Evolutionary conservation across 192 early-diverging fungal species (phyloP).

Genomic region (Gryganskiella cystojenkinii): DNA sequence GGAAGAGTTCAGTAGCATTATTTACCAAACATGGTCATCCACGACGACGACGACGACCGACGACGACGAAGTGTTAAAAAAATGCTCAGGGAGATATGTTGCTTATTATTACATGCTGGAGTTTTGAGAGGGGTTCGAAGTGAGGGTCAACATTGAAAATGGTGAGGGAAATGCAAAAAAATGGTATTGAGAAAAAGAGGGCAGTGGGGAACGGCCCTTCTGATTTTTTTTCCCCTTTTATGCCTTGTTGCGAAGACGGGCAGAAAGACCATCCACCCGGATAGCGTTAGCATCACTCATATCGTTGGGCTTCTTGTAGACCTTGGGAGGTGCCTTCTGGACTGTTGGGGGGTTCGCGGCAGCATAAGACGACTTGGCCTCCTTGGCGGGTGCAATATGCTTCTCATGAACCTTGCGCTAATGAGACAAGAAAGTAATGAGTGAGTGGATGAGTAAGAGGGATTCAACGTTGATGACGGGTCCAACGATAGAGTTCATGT

Average conservation of each 20-base stretch:
- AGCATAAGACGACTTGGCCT: slow-evolving; percentile 52
- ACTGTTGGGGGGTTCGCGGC: slow-evolving; percentile 47
- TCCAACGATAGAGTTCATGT: background rate
- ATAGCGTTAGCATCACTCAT: slow-evolving; percentile 47
- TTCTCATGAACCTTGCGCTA: slow-evolving; percentile 62
- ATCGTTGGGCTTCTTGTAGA: slow-evolving; percentile 33
- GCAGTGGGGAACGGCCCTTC: background rate
- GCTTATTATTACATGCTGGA: no score
- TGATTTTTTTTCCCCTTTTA: background rate
- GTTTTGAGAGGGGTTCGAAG: no score
- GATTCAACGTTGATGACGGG: background rate
- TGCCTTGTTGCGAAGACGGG: slow-evolving; percentile 40
- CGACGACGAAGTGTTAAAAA: no score
- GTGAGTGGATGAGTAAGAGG: background rate
- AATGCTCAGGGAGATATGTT: no score
- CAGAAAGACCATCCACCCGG: slow-evolving; percentile 26
- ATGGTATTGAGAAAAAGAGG: background rate
- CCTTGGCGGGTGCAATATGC: slow-evolving; percentile 57
- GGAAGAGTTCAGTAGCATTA: no score
- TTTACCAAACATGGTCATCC: no score
- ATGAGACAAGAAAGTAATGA: background rate
- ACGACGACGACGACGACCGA: no score
- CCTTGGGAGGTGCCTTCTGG: slow-evolving; percentile 47
- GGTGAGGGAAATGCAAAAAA: slow-evolving; percentile 3
- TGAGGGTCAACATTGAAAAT: no score